Conservation (phyloP, 1,284 basidiomycete genomes). For the Cryptococcus deneoformans region DNA sequence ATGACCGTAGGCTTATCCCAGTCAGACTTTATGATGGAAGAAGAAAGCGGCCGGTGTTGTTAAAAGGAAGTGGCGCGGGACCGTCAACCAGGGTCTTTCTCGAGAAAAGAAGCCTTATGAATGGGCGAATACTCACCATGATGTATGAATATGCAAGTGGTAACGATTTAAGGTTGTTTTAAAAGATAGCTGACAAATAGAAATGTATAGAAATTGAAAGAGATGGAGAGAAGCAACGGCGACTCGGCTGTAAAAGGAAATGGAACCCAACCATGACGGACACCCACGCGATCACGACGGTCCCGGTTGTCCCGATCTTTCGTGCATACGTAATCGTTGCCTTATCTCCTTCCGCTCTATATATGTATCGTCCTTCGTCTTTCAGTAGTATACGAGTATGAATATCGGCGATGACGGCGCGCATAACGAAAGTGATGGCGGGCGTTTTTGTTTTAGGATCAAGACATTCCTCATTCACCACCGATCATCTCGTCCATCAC, state of each 20-base stretch:
- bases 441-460: too few species aligned
- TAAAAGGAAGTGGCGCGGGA: neutral
- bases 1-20: constrained; percentile 44
- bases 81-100: neutral
- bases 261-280: neutral
- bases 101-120: neutral
- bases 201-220: neutral
- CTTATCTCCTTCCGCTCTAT: constrained; percentile 8
- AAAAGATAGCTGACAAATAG: neutral
- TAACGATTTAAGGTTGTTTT: neutral
- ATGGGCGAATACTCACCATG: neutral
- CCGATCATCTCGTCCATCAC: neutral
- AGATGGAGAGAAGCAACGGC: neutral
- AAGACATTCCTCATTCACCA: neutral
- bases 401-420: too few species aligned
- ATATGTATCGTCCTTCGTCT: neutral
- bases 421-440: too few species aligned
- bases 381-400: neutral
- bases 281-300: neutral
- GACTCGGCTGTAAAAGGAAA: neutral
- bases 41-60: neutral
- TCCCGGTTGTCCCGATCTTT: too few species aligned
- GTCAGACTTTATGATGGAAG: constrained; percentile 26
- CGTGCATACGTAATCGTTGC: neutral
- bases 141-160: neutral